Conservation (phyloP, 495 filamentous ascomycete genomes). For the Trichocladium uniseriatum region DNA sequence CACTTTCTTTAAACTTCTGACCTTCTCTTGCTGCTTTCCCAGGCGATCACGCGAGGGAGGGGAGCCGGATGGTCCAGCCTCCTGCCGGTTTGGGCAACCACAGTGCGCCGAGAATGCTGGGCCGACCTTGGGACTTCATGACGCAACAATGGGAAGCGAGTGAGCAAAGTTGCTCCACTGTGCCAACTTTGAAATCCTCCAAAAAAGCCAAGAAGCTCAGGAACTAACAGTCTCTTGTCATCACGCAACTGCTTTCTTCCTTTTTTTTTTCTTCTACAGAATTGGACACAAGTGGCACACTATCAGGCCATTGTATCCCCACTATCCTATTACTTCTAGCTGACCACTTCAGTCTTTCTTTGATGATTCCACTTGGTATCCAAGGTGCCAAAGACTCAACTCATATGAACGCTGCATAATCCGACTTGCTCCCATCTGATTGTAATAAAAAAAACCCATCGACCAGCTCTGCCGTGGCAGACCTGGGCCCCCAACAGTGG, state of each 20-base stretch:
- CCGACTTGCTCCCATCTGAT: constrained; percentile 9
- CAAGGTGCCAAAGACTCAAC: neutral
- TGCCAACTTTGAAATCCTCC: no score
- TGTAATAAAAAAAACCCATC: constrained; percentile 5
- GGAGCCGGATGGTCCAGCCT: neutral
- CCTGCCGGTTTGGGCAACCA: neutral
- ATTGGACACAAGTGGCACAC: no score
- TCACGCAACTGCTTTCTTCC: no score
- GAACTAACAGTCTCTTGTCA: no score
- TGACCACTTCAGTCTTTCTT: no score
- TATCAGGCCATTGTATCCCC: no score
- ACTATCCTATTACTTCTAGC: no score
- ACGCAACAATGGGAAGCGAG: neutral
- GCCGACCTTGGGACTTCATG: neutral
- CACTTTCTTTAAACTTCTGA: no score
- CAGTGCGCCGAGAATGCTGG: constrained; percentile 4
- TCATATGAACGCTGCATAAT: constrained; percentile 22
- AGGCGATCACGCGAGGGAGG: neutral
- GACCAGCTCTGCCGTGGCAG: neutral
- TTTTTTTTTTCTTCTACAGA: no score
- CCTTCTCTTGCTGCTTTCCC: no score
- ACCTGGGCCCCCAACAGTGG: neutral
- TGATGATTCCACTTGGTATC: no score
- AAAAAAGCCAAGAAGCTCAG: no score
- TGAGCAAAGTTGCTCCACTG: neutral